These are phyloP conservation scores for Scleromitrula shiraiana DNA, from an alignment of 2,329 filamentous ascomycete genomes.

Conservation along the genomic window DNA sequence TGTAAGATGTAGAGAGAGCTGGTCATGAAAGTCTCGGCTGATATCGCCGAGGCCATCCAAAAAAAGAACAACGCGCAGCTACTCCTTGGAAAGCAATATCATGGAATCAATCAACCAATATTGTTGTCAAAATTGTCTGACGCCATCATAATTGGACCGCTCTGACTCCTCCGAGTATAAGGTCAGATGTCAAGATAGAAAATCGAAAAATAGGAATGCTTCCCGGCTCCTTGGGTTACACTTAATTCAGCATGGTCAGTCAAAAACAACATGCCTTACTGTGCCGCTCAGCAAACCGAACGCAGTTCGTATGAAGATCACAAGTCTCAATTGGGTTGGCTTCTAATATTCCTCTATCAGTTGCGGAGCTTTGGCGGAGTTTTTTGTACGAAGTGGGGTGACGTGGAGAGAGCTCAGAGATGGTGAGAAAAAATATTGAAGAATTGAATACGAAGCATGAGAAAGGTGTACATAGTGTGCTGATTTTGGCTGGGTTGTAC, in stretches of 20 bases:
- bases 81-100: neutral
- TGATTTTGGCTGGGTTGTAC: neutral
- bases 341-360: neutral
- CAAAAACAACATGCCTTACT: neutral
- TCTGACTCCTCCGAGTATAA: neutral
- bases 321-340: neutral
- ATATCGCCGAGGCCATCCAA: slow-evolving; percentile 3
- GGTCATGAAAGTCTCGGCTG: neutral
- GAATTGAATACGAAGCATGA: slow-evolving; percentile 5
- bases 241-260: neutral
- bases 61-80: slow-evolving; percentile 8
- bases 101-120: slow-evolving; percentile 1
- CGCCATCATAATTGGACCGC: neutral
- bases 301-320: neutral
- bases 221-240: slow-evolving; percentile 2
- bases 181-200: neutral
- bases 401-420: neutral
- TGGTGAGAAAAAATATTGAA: neutral
- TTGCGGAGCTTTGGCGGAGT: neutral
- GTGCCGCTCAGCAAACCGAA: neutral
- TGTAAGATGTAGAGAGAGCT: neutral
- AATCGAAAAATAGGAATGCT: neutral
- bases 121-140: neutral
- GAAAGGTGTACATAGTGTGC: neutral
- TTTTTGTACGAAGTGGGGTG: neutral